Conservation (phyloP, 108 stramenopile species). For the Cyclotella choctawhatcheeana region DNA sequence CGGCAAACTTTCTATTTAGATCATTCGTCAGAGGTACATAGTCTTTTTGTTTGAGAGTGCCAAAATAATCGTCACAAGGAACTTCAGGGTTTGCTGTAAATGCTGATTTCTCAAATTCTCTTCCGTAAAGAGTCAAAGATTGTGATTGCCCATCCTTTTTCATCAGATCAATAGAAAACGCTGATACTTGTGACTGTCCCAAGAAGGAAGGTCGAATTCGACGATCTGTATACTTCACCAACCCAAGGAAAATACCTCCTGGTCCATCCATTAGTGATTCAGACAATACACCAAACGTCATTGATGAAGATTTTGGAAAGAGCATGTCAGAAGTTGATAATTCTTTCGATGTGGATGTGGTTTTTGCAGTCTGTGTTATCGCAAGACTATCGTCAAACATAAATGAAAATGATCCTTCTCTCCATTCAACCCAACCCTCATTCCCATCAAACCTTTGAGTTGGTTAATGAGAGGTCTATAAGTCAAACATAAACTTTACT, state of each 20-base stretch:
- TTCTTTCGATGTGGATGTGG: too few species aligned
- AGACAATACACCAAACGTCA: slow-evolving; percentile 56
- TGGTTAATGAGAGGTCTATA: too few species aligned
- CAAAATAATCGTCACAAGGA: too few species aligned
- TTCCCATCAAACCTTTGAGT: slow-evolving; percentile 65
- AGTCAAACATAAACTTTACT: too few species aligned
- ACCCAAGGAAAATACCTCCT: slow-evolving; percentile 69
- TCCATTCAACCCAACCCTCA: slow-evolving; percentile 69
- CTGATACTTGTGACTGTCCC: slow-evolving; percentile 51
- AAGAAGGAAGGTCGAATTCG: slow-evolving; percentile 65
- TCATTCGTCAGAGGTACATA: slow-evolving; percentile 57
- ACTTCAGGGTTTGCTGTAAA: slow-evolving; percentile 33
- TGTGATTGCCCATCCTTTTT: too few species aligned
- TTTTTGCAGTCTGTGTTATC: too few species aligned
- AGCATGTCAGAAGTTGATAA: too few species aligned
- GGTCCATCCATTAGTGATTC: slow-evolving; percentile 47
- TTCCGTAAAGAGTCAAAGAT: too few species aligned
- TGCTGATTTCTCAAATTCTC: too few species aligned
- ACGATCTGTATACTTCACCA: slow-evolving; percentile 56
- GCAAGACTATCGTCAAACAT: slow-evolving; percentile 34
- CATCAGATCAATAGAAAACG: slow-evolving; percentile 52
- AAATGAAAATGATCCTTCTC: slow-evolving; percentile 53
- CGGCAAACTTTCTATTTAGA: slow-evolving; percentile 56
- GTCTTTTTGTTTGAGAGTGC: slow-evolving; percentile 30
- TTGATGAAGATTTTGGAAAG: slow-evolving; percentile 23